These are phyloP conservation scores for Fusarium siculi DNA, from an alignment of 2,329 filamentous ascomycete genomes.

Conservation along the genomic window DNA sequence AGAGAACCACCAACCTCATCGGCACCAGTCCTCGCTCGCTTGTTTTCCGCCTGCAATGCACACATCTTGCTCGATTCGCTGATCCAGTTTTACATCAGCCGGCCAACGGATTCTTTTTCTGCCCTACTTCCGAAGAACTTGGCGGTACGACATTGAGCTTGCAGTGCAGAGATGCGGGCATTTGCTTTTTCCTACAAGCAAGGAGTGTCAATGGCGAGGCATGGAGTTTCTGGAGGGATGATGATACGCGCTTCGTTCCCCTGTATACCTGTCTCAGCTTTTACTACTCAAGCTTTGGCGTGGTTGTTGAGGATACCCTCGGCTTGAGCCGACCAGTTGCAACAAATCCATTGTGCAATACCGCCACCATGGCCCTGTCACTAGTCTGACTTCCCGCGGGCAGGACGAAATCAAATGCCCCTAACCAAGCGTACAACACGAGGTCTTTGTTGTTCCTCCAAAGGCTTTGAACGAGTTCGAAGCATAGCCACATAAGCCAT, in stretches of 20 bases:
- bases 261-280: slow-evolving; percentile 14
- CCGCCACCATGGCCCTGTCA: slow-evolving; percentile 11
- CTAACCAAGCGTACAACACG: not conserved
- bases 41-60: slow-evolving; percentile 34
- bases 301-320: slow-evolving; percentile 16
- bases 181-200: slow-evolving; percentile 1
- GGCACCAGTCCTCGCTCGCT: slow-evolving; percentile 42
- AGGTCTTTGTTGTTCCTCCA: not conserved
- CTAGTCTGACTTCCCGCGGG: not conserved
- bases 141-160: slow-evolving; percentile 3
- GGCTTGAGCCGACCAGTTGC: slow-evolving; percentile 31
- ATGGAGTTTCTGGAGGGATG: not conserved
- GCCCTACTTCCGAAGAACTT: slow-evolving; percentile 6
- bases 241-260: not conserved
- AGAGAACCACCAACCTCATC: slow-evolving; percentile 41
- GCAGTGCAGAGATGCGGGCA: not conserved
- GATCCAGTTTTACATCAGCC: not conserved
- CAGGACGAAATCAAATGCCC: not conserved
- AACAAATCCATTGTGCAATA: slow-evolving; percentile 33
- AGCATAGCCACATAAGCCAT: slow-evolving; percentile 10
- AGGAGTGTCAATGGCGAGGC: slow-evolving; percentile 5
- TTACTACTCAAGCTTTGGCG: slow-evolving; percentile 13
- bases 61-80: slow-evolving; percentile 17
- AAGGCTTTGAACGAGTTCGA: not conserved
- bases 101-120: not conserved